Evolutionary conservation across 1,139 yeast genomes (phyloP), one percentile per base, ranked within the genome.

Genomic region (Suhomyces panamericanus): DNA sequence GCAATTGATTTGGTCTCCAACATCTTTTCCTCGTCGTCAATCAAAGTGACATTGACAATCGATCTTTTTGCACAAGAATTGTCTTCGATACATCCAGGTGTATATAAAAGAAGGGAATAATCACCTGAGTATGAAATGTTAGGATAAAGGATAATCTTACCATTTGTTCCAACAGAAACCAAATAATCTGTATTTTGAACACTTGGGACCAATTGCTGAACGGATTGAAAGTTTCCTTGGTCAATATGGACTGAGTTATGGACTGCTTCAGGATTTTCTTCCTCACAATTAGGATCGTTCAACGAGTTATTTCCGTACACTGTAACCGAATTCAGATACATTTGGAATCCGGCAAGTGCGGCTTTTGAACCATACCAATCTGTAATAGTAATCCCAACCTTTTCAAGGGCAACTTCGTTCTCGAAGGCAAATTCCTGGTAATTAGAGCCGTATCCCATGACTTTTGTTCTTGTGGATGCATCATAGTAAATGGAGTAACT

Each of bases 21-120:
- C 1, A 74, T 53, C 0, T 77, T 67, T 15, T 75, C 76, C 34
- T 77, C 73, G 38, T 73, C 70, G 47, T 73, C 75, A 49, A 70
- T 70, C 2, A 91, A 72, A 0, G 95, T 77, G 0, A 85, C 96
- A 55, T 87, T 87, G 6, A 88, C 93, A 27, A 81, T 78, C 6
- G 95, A 90, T 60, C 99, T 78, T 17, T 69, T 52, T 22, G 62
- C 56, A 65, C 99, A 93, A 0, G 95, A 77, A 37, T 71, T 67
- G 59, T 88, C 96, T 9, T 59, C 64, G 2, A 67, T 49, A 66
- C 99, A 93, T 0, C 99, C 98, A 0, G 97, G 97, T 0, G 99
- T 93, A 53, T 78, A 82, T 47, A 91, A 57, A 43, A 81, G 70
- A 29, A 93, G 72, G 0, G 89, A 73, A 62, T 89, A 93, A 50